Percentiles rank a stretch among this genome's conserved stretches.
Evolutionary conservation across 2,329 filamentous ascomycete species (phyloP).

Genomic region (Penicillium sp.): DNA sequence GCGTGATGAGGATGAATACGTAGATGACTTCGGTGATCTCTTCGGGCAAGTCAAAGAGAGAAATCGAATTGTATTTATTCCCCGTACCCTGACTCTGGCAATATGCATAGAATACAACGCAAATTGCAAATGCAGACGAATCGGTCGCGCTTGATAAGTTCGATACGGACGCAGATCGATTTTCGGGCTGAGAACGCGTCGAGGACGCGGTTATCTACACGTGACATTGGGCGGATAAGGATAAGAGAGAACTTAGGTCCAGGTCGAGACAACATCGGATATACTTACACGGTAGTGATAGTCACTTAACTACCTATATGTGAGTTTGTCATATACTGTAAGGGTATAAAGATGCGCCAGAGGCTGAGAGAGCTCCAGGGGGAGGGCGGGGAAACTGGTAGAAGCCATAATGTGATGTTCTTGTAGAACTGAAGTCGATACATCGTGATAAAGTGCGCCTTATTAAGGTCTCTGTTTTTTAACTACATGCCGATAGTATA

Average conservation of each 20-base stretch:
- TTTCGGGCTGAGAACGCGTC: constrained; percentile 7
- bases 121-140: constrained; percentile 1
- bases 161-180: constrained; percentile 9
- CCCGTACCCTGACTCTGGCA: constrained; percentile 15
- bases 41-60: constrained; percentile 21
- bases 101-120: constrained; percentile 29
- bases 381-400: no score
- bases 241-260: not conserved
- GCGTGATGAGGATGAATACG: constrained; percentile 28
- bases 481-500: no score
- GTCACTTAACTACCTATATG: not conserved
- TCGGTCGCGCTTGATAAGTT: constrained; percentile 2
- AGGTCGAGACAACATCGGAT: not conserved
- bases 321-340: not conserved
- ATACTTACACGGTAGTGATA: not conserved
- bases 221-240: not conserved
- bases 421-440: no score
- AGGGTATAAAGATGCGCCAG: no score
- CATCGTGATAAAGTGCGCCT: no score
- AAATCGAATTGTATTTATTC: constrained; percentile 22
- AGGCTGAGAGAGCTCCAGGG: no score
- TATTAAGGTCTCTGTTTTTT: no score
- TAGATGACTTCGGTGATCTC: constrained; percentile 20
- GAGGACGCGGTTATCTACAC: constrained; percentile 13
- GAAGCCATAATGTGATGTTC: no score